Percentiles rank a stretch among this genome's conserved stretches.
These are phyloP conservation scores for Lagerstroemia fauriei DNA, from an alignment of 441 rosid genomes.

Conservation along the genomic window DNA sequence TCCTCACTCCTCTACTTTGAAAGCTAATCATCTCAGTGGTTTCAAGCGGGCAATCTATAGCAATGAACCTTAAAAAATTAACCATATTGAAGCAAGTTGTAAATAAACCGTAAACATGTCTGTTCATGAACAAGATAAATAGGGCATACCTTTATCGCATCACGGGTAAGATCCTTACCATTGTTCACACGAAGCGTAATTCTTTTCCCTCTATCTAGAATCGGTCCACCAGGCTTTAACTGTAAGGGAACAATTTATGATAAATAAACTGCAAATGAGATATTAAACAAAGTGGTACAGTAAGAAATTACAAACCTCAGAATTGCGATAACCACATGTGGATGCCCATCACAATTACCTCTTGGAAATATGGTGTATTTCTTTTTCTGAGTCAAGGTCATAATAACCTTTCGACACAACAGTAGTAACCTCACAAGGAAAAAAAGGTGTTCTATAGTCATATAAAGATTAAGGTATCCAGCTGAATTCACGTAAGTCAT, in stretches of 20 bases:
- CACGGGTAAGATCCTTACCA: slow-evolving; percentile 75
- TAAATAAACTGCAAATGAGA: slow-evolving; percentile 16
- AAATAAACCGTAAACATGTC: neutral
- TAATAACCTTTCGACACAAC: slow-evolving; percentile 17
- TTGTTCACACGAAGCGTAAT: slow-evolving; percentile 60
- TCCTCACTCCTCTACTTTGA: neutral
- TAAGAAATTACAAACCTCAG: slow-evolving; percentile 64
- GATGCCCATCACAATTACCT: slow-evolving; percentile 99
- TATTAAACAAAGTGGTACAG: slow-evolving; percentile 7
- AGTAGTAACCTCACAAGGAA: neutral
- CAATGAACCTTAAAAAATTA: neutral
- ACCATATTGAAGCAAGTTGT: neutral
- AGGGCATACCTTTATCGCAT: slow-evolving; percentile 77
- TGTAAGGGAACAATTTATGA: slow-evolving; percentile 36
- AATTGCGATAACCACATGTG: slow-evolving; percentile 88
- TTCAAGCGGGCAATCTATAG: neutral
- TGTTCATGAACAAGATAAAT: neutral
- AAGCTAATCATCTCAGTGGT: neutral
- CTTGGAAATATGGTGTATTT: slow-evolving; percentile 94
- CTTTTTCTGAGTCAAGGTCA: slow-evolving; percentile 56
- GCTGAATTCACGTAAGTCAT: neutral
- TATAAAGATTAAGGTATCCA: neutral
- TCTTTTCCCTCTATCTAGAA: slow-evolving; percentile 84
- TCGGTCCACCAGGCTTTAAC: slow-evolving; percentile 86
- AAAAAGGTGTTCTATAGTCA: neutral